phyloP scores from a whole-genome alignment of 176 grass and related monocot genomes.

The Carex myosuroides region DNA sequence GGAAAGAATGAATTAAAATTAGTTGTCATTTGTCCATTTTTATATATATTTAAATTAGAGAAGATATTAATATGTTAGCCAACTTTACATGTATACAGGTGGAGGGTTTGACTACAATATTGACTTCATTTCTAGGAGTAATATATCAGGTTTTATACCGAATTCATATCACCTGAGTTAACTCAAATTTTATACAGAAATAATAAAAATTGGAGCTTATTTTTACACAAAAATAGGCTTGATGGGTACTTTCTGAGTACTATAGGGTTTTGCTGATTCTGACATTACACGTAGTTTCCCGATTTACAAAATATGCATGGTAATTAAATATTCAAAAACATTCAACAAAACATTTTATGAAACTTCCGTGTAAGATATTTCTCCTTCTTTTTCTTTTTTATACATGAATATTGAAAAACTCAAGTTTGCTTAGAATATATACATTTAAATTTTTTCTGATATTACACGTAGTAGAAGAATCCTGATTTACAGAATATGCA shows the following conservation, averaged over 20 bases:
- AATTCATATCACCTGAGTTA: no score
- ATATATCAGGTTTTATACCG: no score
- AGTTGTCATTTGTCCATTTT: no score
- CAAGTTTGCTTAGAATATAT: neutral
- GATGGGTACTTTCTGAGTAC: neutral
- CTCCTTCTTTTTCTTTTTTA: neutral
- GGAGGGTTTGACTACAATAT: no score
- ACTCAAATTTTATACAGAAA: neutral
- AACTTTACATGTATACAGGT: no score
- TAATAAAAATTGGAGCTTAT: neutral
- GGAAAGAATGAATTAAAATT: neutral
- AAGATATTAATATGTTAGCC: no score
- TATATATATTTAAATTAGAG: no score
- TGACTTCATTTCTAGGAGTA: no score
- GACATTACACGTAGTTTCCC: neutral
- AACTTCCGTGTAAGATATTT: neutral
- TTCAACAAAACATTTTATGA: neutral
- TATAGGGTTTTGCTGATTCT: neutral
- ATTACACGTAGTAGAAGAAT: no score
- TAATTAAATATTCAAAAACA: neutral
- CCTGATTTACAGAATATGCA: no score
- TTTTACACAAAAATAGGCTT: neutral
- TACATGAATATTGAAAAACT: neutral
- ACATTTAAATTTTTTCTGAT: neutral
- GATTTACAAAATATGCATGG: neutral